phyloP scores from a whole-genome alignment of 257 asterid genomes.

The Jaltomata sinuosa region DNA sequence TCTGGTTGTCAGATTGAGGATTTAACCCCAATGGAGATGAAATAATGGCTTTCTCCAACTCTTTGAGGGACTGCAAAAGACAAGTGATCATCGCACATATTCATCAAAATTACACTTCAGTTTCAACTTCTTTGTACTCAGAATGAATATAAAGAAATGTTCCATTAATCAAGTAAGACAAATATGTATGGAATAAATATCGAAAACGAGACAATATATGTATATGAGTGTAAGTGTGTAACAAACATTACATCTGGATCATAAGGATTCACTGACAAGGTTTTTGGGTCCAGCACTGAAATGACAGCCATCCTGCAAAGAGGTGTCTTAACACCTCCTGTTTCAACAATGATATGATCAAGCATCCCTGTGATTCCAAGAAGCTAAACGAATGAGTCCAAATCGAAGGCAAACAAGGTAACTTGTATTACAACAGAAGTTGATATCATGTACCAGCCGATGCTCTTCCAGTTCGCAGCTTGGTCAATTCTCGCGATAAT shows the following conservation, averaged over 20 bases:
- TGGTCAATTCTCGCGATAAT: constrained; percentile 70
- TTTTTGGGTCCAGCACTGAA: constrained; percentile 80
- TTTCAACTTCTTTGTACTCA: background rate
- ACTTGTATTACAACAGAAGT: background rate
- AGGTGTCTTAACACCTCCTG: constrained; percentile 63
- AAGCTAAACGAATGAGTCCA: background rate
- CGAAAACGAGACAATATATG: background rate
- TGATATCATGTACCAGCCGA: constrained; percentile 44
- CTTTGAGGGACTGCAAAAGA: constrained; percentile 67
- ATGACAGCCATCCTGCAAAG: constrained; percentile 83
- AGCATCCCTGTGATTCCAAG: constrained; percentile 63
- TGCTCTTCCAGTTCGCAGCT: constrained; percentile 89
- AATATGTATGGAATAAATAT: background rate
- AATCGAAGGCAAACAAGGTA: background rate
- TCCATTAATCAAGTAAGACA: background rate
- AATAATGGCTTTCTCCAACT: constrained; percentile 81
- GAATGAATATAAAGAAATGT: background rate
- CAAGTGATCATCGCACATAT: background rate
- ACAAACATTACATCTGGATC: constrained; percentile 67
- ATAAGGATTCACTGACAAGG: constrained; percentile 73
- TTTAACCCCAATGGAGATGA: constrained; percentile 87
- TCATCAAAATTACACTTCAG: background rate
- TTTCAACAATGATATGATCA: constrained; percentile 88
- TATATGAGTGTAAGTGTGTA: constrained; percentile 4
- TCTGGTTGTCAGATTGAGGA: constrained; percentile 67